Base-by-base conservation (phyloP, 2,329 filamentous ascomycete species). In the Pseudocercospora musae region DNA sequence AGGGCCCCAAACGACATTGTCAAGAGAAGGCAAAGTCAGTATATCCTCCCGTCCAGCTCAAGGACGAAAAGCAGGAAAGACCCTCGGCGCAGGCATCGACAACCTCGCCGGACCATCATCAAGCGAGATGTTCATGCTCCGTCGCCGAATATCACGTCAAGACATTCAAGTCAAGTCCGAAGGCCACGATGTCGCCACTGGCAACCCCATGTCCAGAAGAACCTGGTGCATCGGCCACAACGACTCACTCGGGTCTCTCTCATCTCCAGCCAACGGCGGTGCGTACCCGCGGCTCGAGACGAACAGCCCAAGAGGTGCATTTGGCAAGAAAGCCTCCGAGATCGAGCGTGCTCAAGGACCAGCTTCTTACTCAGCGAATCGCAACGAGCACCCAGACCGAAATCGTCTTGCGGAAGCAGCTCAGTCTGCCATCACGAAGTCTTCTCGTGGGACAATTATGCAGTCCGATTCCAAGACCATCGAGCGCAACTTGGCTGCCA, bases 191-290 rank as follows among this genome's bases (percentile, higher is more conserved):
- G 48, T 52, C 48, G 56, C 62, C 31, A 54, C 52, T 9, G 42
- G 18, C 52, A 52, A 62, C 27, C 33, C 52, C 42, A 42, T 33
- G 37, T 20, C n/a, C 15, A 55, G 52, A 48, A 2, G 37, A 11
- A 27, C 37, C 10, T 23, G 23, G 49, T 61, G 40, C 54, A 49
- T 54, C 31, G 48, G 58, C 31, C 55, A 61, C 56, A 58, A 58
- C 54, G 37, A 56, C 37, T 27, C 37, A 29, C 48, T 29, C 46
- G 29, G 52, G 46, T 21, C 44, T 48, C 55, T 62, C 21, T 52
- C 66, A 27, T 46, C 50, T 52, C 60, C 66, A 64, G 68, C 67
- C 67, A 71, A 70, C 63, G 69, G 70, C 62, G 67, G 69, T 66
- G 68, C 70, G 60, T 68, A 68, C 68, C 67, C 42, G 62, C 68